phyloP scores from a whole-genome alignment of 2,329 filamentous ascomycete species.

The Fusarium domesticum region DNA sequence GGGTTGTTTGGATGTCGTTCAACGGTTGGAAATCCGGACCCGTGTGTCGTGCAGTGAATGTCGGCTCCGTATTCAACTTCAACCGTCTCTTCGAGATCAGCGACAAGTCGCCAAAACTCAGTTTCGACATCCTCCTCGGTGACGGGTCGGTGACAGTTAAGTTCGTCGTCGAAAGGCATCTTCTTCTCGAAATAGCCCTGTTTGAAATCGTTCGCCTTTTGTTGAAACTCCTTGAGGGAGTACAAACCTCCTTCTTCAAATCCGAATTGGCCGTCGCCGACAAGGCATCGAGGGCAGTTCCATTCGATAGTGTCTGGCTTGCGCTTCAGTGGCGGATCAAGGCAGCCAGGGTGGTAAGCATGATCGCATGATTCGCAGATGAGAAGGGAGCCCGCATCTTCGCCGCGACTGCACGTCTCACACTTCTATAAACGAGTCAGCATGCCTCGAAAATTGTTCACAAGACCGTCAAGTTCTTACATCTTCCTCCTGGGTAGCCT shows the following conservation, averaged over 20 bases:
- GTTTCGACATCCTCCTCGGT: conserved; percentile 94
- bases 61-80: conserved; percentile 98
- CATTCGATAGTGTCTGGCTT: conserved; percentile 77
- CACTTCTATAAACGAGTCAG: conserved; percentile 56
- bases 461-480: conserved; percentile 11
- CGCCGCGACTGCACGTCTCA: conserved; percentile 78
- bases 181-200: conserved; percentile 88
- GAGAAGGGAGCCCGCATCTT: conserved; percentile 68
- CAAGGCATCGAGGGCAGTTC: conserved; percentile 93
- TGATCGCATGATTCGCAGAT: conserved; percentile 90
- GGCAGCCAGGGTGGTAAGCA: conserved; percentile 80
- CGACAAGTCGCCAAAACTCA: conserved; percentile 95
- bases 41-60: conserved; percentile 96
- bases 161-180: conserved; percentile 80
- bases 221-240: conserved; percentile 91
- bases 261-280: conserved; percentile 93
- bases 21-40: conserved; percentile 92
- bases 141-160: conserved; percentile 76
- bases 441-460: conserved; percentile 22
- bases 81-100: conserved; percentile 90
- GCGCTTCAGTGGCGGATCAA: conserved; percentile 78
- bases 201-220: conserved; percentile 94
- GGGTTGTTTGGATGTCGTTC: conserved; percentile 85
- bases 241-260: conserved; percentile 97
- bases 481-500: conserved; percentile 45